phyloP scores from a whole-genome alignment of 371 early-diverging fungal genomes.

The Mortierella sp. region DNA sequence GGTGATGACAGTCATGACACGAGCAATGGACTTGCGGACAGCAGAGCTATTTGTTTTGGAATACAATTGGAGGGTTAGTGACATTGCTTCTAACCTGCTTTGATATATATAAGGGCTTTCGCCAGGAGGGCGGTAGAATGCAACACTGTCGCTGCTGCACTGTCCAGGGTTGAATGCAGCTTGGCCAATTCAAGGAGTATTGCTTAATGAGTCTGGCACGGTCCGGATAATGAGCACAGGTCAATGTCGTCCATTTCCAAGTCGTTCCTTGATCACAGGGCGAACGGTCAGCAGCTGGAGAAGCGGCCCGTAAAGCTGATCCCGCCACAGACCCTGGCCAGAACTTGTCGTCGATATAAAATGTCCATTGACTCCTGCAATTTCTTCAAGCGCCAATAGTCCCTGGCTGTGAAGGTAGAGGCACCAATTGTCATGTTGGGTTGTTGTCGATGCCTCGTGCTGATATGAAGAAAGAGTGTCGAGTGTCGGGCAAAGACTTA shows the following conservation, averaged over 20 bases:
- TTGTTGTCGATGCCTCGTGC: not conserved
- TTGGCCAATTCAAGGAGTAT: not conserved
- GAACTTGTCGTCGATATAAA: not conserved
- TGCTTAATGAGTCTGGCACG: not conserved
- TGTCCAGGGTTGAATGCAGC: not conserved
- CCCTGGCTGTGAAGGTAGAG: not conserved
- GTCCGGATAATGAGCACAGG: not conserved
- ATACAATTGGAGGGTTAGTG: not conserved
- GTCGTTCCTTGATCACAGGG: not conserved
- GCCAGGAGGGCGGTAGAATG: not conserved
- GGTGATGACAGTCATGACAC: constrained; percentile 93
- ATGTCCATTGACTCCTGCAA: not conserved
- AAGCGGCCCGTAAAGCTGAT: not conserved
- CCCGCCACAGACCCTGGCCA: not conserved
- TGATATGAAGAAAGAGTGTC: not conserved
- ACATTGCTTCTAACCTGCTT: not conserved
- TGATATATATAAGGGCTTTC: not conserved
- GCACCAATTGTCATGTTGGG: not conserved
- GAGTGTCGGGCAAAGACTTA: constrained; percentile 55
- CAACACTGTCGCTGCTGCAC: not conserved
- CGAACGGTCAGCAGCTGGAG: not conserved
- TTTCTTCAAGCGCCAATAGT: too few relatives aligned
- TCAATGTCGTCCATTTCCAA: not conserved
- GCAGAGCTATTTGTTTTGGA: constrained; percentile 62
- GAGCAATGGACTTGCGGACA: constrained; percentile 93